phyloP scores from a whole-genome alignment of 768 basidiomycete species.

The Collybiopsis confluens region DNA sequence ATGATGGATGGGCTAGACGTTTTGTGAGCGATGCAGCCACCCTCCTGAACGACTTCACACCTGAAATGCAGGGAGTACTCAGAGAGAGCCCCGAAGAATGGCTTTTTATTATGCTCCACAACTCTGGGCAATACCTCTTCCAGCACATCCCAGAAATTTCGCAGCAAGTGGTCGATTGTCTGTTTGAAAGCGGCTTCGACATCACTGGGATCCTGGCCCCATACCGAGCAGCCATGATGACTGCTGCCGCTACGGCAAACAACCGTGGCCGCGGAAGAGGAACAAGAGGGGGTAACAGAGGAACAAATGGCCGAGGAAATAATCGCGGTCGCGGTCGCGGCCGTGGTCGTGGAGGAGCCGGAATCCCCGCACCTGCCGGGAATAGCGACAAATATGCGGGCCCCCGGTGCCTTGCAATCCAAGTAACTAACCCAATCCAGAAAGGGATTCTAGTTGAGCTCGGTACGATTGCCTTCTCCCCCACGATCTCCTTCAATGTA shows the following conservation, averaged over 20 bases:
- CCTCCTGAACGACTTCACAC: not conserved
- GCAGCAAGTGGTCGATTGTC: not conserved
- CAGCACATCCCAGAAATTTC: not conserved
- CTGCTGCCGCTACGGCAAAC: not conserved
- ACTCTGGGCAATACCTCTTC: not conserved
- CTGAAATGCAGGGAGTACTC: not conserved
- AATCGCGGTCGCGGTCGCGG: not conserved
- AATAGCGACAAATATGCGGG: too few species aligned
- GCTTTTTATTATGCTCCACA: not conserved
- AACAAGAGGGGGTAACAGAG: not conserved
- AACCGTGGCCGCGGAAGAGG: not conserved
- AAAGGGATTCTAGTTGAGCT: not conserved
- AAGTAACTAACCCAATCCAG: not conserved
- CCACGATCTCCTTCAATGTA: not conserved
- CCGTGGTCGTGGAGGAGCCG: not conserved
- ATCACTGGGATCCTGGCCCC: not conserved
- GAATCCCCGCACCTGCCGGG: too few species aligned
- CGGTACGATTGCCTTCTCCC: not conserved
- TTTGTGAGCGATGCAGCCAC: not conserved
- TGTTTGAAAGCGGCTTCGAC: not conserved
- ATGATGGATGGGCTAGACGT: not conserved
- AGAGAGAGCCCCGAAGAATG: not conserved
- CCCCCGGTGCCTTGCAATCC: too few species aligned
- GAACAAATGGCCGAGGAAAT: not conserved
- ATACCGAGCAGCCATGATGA: not conserved